Percentiles rank a stretch among this genome's conserved stretches.
These are phyloP conservation scores for Geosmithia putterillii DNA, from an alignment of 2,329 filamentous ascomycete species.

Conservation along the genomic window DNA sequence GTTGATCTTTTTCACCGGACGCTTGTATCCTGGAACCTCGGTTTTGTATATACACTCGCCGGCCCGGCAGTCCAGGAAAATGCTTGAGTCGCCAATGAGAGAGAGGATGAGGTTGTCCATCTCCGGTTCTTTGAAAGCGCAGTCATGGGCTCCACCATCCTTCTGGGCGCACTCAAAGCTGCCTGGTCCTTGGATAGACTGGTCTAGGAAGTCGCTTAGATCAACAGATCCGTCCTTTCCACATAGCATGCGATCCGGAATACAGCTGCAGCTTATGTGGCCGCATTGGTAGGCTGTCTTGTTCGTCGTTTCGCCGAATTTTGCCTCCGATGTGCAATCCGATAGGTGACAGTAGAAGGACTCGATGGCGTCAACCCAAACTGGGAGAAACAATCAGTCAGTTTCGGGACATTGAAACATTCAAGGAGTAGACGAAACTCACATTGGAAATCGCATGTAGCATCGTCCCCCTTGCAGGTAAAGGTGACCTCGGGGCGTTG, in stretches of 20 bases:
- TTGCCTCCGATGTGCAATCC: slow-evolving; percentile 62
- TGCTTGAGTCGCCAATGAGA: slow-evolving; percentile 87
- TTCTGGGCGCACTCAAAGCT: slow-evolving; percentile 63
- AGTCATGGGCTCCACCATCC: slow-evolving; percentile 51
- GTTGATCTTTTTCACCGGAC: slow-evolving; percentile 89
- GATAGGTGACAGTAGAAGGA: slow-evolving; percentile 93
- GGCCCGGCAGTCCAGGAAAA: slow-evolving; percentile 67
- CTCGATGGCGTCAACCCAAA: slow-evolving; percentile 90
- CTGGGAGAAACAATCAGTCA: slow-evolving; percentile 28
- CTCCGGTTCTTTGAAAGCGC: slow-evolving; percentile 77
- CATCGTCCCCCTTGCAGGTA: slow-evolving; percentile 63
- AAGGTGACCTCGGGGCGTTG: slow-evolving; percentile 91
- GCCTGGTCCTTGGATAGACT: slow-evolving; percentile 78
- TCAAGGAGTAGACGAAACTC: slow-evolving; percentile 16
- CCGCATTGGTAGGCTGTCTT: slow-evolving; percentile 77
- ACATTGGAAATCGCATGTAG: slow-evolving; percentile 92
- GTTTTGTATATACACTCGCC: slow-evolving; percentile 92
- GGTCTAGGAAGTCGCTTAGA: slow-evolving; percentile 73
- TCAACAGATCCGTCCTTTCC: slow-evolving; percentile 86
- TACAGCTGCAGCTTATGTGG: slow-evolving; percentile 75
- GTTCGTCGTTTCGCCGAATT: slow-evolving; percentile 60
- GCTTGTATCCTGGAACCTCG: slow-evolving; percentile 80
- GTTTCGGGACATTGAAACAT: slow-evolving; percentile 1
- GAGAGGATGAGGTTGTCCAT: slow-evolving; percentile 84
- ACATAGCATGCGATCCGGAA: slow-evolving; percentile 86